A percentile compares a stretch with the other conserved stretches of the same genome.
Evolutionary conservation across 352 stramenopile species (phyloP).

Genomic region (Pythium periplocum): DNA sequence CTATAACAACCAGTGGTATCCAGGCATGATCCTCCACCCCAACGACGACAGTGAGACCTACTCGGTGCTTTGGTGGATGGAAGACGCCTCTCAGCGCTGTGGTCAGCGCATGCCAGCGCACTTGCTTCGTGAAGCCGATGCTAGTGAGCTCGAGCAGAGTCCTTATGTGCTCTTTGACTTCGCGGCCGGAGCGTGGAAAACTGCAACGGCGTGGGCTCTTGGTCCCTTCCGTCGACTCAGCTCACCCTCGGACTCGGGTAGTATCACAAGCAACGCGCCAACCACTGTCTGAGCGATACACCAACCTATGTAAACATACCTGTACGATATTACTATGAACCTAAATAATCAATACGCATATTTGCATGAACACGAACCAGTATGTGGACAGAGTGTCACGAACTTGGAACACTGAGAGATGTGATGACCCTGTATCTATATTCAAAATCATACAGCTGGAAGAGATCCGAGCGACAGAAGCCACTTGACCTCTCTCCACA

Average conservation of each 20-base stretch:
- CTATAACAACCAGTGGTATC: slow-evolving; percentile 53
- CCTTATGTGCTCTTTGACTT: slow-evolving; percentile 44
- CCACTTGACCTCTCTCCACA: no score
- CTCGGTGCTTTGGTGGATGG: slow-evolving; percentile 77
- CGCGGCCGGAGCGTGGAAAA: slow-evolving; percentile 41
- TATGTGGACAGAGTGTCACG: no score
- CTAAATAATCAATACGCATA: no score
- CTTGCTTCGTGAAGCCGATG: slow-evolving; percentile 31
- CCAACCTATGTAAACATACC: no score
- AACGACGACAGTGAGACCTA: slow-evolving; percentile 56
- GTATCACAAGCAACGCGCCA: slow-evolving; percentile 1
- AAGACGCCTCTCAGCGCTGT: slow-evolving; percentile 75
- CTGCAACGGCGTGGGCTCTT: slow-evolving; percentile 23
- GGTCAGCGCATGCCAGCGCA: slow-evolving; percentile 41
- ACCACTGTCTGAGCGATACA: no score
- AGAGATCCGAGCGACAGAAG: no score
- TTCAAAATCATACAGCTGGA: no score
- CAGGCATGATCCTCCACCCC: slow-evolving; percentile 53
- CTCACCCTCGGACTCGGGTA: slow-evolving; percentile 16
- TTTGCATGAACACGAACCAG: no score
- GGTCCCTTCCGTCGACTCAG: slow-evolving; percentile 18
- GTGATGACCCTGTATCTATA: no score
- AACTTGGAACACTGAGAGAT: no score
- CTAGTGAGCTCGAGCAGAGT: slow-evolving; percentile 21
- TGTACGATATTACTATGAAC: no score